Conservation (phyloP, 768 basidiomycete species). For the Clitopilus passeckerianus region DNA sequence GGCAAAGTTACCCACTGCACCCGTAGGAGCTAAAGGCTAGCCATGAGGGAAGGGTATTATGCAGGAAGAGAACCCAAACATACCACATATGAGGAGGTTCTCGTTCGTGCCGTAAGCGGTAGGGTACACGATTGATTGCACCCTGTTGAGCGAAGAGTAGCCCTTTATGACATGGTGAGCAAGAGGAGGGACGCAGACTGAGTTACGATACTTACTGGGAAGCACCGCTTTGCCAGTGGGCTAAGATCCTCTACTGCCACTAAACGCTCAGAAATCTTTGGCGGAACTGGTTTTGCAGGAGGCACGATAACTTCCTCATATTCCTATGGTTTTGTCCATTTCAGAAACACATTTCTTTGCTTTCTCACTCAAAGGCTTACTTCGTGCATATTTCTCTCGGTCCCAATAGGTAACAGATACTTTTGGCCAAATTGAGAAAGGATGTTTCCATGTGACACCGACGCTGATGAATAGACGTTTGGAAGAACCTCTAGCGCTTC, state of each 20-base stretch:
- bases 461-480: conserved; percentile 80
- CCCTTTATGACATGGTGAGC: conserved; percentile 41
- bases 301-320: conserved; percentile 91
- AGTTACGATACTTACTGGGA: conserved; percentile 49
- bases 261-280: conserved; percentile 63
- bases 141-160: conserved; percentile 82
- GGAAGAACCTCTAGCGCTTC: conserved; percentile 63
- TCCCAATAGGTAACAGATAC: conserved; percentile 82
- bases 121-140: conserved; percentile 93
- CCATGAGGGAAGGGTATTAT: conserved; percentile 3
- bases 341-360: not conserved
- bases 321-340: conserved; percentile 36
- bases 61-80: conserved; percentile 5
- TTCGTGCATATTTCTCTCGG: conserved; percentile 59
- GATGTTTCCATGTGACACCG: conserved; percentile 52
- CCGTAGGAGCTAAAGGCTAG: conserved; percentile 75
- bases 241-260: conserved; percentile 73
- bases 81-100: conserved; percentile 92
- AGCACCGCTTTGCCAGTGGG: conserved; percentile 72
- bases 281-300: conserved; percentile 75
- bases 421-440: conserved; percentile 72
- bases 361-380: conserved; percentile 31
- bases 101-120: conserved; percentile 95
- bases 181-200: not conserved
- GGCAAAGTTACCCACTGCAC: conserved; percentile 68